Conservation (phyloP, 2,329 filamentous ascomycete genomes). For the Ophiostoma sp. region DNA sequence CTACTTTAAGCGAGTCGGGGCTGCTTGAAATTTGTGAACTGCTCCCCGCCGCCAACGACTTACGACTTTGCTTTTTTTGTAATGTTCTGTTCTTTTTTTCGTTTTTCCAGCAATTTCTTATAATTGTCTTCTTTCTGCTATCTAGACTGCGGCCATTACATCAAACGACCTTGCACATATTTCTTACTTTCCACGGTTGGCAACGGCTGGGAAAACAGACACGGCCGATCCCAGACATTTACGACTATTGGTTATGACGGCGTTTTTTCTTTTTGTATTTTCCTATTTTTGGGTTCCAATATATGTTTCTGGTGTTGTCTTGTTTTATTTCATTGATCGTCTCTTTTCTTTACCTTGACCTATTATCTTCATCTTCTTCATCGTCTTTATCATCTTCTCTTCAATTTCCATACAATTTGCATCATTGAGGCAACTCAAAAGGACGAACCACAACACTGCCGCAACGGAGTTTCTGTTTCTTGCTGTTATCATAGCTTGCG, state of each 20-base stretch:
- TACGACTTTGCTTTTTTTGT: neutral
- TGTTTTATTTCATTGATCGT: neutral
- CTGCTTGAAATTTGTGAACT: neutral
- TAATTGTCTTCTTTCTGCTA: neutral
- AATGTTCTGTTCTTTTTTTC: neutral
- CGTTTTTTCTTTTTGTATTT: constrained; percentile 8
- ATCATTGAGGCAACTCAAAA: constrained; percentile 25
- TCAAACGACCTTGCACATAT: neutral
- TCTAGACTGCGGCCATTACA: constrained; percentile 8
- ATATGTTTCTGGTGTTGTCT: neutral
- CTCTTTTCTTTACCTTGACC: neutral
- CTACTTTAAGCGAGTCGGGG: constrained; percentile 9
- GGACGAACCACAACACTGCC: constrained; percentile 5
- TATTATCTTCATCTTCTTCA: neutral
- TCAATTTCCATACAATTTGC: constrained; percentile 15
- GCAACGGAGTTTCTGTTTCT: constrained; percentile 13
- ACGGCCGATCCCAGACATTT: constrained; percentile 1
- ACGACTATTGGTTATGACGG: constrained; percentile 13
- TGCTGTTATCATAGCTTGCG: neutral
- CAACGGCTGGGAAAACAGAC: constrained; percentile 13
- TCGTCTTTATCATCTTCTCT: neutral
- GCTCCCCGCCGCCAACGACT: neutral
- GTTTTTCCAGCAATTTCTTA: neutral
- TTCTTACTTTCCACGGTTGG: constrained; percentile 2
- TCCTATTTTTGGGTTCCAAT: neutral